Evolutionary conservation across 768 basidiomycete species (phyloP).

Genomic region (Mycena kentingensis): DNA sequence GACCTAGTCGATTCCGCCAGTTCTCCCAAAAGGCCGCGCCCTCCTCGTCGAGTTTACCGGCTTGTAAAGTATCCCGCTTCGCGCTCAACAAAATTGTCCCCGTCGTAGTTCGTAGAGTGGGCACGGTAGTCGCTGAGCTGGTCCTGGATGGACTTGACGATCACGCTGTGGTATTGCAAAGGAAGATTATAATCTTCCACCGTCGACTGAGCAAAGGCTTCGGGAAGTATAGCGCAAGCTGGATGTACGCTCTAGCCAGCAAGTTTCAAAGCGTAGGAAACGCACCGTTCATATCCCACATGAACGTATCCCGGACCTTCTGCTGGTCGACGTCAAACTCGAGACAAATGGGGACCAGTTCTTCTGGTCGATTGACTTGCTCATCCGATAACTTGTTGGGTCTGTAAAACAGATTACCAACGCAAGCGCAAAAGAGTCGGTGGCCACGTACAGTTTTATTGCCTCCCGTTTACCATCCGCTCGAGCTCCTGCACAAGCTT

Average conservation of each 20-base stretch:
- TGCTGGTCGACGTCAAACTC: slow-evolving; percentile 96
- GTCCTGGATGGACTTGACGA: slow-evolving; percentile 84
- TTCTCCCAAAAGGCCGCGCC: slow-evolving; percentile 67
- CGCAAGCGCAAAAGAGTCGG: slow-evolving; percentile 14
- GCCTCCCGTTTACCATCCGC: slow-evolving; percentile 74
- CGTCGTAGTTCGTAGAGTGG: slow-evolving; percentile 60
- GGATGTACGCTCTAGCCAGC: not conserved
- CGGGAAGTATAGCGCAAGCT: slow-evolving; percentile 92
- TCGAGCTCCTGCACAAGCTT: too few species aligned
- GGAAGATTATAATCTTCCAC: slow-evolving; percentile 89
- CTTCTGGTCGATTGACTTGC: slow-evolving; percentile 67
- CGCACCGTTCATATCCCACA: slow-evolving; percentile 96
- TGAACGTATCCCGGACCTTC: slow-evolving; percentile 93
- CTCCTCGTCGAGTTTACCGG: slow-evolving; percentile 52
- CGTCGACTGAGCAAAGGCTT: slow-evolving; percentile 85
- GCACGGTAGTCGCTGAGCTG: slow-evolving; percentile 81
- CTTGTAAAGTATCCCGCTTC: slow-evolving; percentile 27
- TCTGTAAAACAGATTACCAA: slow-evolving; percentile 37
- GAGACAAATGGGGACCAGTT: slow-evolving; percentile 91
- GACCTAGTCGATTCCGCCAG: slow-evolving; percentile 62
- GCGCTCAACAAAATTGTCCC: slow-evolving; percentile 34
- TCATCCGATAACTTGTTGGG: slow-evolving; percentile 60
- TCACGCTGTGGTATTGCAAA: slow-evolving; percentile 60
- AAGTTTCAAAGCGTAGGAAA: slow-evolving; percentile 16
- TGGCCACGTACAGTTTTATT: slow-evolving; percentile 68